Base-by-base conservation (phyloP, 805 yeast species). In the Blastobotrys attinorum region DNA sequence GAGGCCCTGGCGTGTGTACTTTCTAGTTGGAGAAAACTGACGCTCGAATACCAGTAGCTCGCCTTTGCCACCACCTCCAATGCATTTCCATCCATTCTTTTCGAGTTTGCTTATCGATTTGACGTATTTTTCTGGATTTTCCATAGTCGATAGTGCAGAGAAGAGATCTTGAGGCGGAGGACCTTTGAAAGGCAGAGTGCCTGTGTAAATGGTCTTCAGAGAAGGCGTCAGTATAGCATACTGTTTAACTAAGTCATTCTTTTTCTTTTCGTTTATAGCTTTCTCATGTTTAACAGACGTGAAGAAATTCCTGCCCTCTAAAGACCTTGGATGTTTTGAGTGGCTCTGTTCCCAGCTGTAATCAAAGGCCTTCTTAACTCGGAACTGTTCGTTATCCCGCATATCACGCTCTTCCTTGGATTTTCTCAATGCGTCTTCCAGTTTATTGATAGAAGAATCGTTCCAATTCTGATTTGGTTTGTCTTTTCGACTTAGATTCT, bases 301-400 rank as follows among this genome's bases (percentile, higher is more conserved):
- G 55, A 71, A 71, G 48, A 70, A 71, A 47, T 70, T 67, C 17
- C 59, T 56, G 13, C 61, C 46, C 13, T 58, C 65, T 21, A 76
- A 49, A 0, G 75, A 59, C 36, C 71, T 57, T 4, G 70, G 64
- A n/a, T 63, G 52, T 8, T 46, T 42, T 15, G 60, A 54, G 32
- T 54, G 50, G 7, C 47, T 32, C 50, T 63, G 60, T 34, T 65
- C 60, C 31, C 53, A 63, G 33, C 75, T 67, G 74, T 77, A 75
- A 42, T 76, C 81, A 47, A 63, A 76, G 0, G 81, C 79, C 33
- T 68, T 66, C 31, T 63, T 55, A 38, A 71, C 72, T 31, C 77
- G 67, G 52, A 74, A 75, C 33, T 64, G 54, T 31, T 64, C 63
- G 45, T 74, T 75, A 31, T 70, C 70, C 25, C 64, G 64, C 16